Evolutionary conservation across 2,329 filamentous ascomycete species (phyloP), one percentile per base, ranked within the genome.

Genomic region (Colletotrichum sp.): DNA sequence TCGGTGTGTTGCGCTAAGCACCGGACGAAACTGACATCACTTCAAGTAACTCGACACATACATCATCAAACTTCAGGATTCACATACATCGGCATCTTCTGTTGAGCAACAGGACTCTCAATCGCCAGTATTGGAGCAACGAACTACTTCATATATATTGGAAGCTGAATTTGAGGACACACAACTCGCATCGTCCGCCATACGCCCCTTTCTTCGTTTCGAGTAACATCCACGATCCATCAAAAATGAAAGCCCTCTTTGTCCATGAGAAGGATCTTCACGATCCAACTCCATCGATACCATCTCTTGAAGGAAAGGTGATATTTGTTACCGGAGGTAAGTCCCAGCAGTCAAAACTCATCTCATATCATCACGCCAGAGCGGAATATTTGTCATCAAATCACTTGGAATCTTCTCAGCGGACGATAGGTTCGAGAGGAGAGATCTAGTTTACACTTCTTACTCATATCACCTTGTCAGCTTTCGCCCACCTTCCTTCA

Each of bases 291-390:
- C 72, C 72, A 0, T 18, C n/a, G 16, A 86, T 90, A 28, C 79
- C 82, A 6, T 84, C 86, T 49, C 84, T 90, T 18, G 79, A 84
- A 2, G 87, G 86, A 57, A 91, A 89, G 76, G 86, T 89, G 9
- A 84, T 90, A 55, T 81, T 90, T 18, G 81, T 91, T 7, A 90
- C 89, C 4, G 90, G 89, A 69, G 89, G 88, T 88, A 82, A 49
- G 70, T 36, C 9, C 2, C 16, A 6, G 16, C 30, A 6, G 24
- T 15, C 4, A 39, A 16, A 26, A 26, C 26, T 28, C 26, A 28
- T 28, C 28, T 28, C 28, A 8, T 28, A 28, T 28, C 26, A 28
- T 28, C 28, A 28, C 28, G 2, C 28, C 28, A 28, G 28, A 28
- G 28, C 28, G 2, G 28, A 28, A 28, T 28, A 1, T 3, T 9